Evolutionary conservation across 768 basidiomycete species (phyloP).

Genomic region (Coprinellus micaceus): DNA sequence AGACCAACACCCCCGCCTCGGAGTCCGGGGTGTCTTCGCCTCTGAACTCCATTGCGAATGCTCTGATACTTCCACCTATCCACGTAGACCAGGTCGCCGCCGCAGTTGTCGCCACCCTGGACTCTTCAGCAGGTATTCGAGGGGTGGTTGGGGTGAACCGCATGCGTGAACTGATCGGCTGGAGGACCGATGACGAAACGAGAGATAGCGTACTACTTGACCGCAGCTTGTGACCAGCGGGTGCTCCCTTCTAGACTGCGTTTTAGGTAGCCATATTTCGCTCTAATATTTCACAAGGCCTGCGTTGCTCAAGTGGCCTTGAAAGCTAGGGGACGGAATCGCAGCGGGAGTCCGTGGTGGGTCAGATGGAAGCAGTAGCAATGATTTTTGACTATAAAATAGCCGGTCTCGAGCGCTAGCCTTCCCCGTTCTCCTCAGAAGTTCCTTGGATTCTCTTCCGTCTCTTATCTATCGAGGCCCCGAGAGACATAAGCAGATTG

Average conservation of each 20-base stretch:
- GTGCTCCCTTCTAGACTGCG: background rate
- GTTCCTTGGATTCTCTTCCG: too few species aligned
- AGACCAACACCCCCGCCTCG: slow-evolving; percentile 21
- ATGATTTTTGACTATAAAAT: too few species aligned
- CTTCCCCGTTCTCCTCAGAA: too few species aligned
- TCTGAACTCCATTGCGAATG: slow-evolving; percentile 69
- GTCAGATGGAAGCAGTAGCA: background rate
- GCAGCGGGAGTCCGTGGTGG: slow-evolving; percentile 8
- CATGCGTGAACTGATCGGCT: slow-evolving; percentile 78
- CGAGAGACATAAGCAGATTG: background rate
- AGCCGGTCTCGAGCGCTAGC: too few species aligned
- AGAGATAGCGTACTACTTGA: background rate
- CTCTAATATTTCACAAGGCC: background rate
- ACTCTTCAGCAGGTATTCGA: slow-evolving; percentile 43
- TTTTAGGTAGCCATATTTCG: background rate
- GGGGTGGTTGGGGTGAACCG: slow-evolving; percentile 67
- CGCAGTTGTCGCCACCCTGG: slow-evolving; percentile 66
- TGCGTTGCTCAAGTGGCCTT: background rate
- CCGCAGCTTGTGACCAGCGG: background rate
- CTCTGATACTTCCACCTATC: slow-evolving; percentile 81
- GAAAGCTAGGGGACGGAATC: background rate
- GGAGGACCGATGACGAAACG: slow-evolving; percentile 28
- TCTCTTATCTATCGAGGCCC: too few species aligned
- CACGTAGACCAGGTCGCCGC: slow-evolving; percentile 95
- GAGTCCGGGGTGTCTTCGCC: slow-evolving; percentile 35